Evolutionary conservation across 768 basidiomycete genomes (phyloP).

Genomic region (Roridomyces roridus): DNA sequence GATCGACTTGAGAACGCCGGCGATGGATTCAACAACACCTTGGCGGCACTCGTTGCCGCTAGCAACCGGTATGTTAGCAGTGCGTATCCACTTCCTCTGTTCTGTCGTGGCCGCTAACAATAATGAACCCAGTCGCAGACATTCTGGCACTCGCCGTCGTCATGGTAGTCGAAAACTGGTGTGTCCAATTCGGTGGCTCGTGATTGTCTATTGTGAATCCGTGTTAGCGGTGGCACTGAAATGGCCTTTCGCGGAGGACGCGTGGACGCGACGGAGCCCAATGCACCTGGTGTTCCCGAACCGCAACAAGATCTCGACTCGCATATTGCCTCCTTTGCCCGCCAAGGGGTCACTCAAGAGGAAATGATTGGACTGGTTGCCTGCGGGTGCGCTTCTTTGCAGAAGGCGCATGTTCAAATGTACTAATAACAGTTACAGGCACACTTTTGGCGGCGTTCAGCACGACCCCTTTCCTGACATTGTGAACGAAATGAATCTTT

Average conservation of each 20-base stretch:
- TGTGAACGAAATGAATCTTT: not conserved
- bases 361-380: conserved; percentile 3
- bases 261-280: not conserved
- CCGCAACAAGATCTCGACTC: not conserved
- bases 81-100: too few species aligned
- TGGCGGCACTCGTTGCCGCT: too few species aligned
- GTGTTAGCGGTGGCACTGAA: conserved; percentile 2
- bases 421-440: too few species aligned
- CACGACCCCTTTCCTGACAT: not conserved
- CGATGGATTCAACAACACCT: not conserved
- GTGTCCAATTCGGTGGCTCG: not conserved
- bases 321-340: not conserved
- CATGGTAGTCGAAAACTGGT: not conserved
- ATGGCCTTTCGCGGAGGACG: conserved; percentile 3
- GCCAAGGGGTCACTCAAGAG: not conserved
- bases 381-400: too few species aligned
- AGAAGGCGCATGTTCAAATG: too few species aligned
- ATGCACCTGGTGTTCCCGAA: not conserved
- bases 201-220: too few species aligned
- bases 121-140: not conserved
- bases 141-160: not conserved
- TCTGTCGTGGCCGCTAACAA: too few species aligned
- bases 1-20: not conserved
- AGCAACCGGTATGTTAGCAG: too few species aligned
- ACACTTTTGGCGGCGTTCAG: conserved; percentile 5